Percentiles rank a stretch among this genome's conserved stretches.
These are phyloP conservation scores for Nitzschia sp. DNA, from an alignment of 108 stramenopile species.

Conservation along the genomic window DNA sequence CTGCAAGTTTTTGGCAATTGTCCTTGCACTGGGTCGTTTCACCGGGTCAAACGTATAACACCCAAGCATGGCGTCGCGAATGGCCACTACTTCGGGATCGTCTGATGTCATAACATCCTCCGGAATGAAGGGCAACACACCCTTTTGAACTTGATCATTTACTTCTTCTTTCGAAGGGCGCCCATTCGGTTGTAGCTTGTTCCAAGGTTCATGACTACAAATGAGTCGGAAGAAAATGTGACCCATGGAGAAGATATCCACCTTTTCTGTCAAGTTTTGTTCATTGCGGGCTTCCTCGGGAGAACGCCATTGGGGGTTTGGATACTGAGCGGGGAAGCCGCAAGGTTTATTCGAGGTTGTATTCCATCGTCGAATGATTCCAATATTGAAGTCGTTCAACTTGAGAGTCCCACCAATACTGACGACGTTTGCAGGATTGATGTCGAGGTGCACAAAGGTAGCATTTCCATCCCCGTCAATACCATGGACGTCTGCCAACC, in stretches of 20 bases:
- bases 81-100: constrained; percentile 57
- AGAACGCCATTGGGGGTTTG: constrained; percentile 72
- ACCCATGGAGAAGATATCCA: constrained; percentile 78
- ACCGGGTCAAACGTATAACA: constrained; percentile 62
- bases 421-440: constrained; percentile 76
- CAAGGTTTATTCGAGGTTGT: constrained; percentile 55
- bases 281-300: constrained; percentile 71
- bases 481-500: constrained; percentile 66
- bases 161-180: constrained; percentile 53
- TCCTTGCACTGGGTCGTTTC: constrained; percentile 51
- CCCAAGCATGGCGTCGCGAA: constrained; percentile 63
- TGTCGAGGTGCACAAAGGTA: constrained; percentile 73
- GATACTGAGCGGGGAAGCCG: constrained; percentile 70
- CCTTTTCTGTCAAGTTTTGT: constrained; percentile 65
- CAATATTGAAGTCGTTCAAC: constrained; percentile 82
- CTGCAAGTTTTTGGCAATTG: constrained; percentile 55
- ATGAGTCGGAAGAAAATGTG: constrained; percentile 77
- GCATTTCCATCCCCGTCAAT: constrained; percentile 65
- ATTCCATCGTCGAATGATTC: constrained; percentile 64
- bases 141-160: constrained; percentile 45
- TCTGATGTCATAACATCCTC: constrained; percentile 39
- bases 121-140: constrained; percentile 56
- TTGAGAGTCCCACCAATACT: constrained; percentile 56
- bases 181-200: constrained; percentile 64
- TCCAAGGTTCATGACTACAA: constrained; percentile 73